Base-by-base conservation (phyloP, 2,329 filamentous ascomycete genomes). In the Beauveria caledonica region DNA sequence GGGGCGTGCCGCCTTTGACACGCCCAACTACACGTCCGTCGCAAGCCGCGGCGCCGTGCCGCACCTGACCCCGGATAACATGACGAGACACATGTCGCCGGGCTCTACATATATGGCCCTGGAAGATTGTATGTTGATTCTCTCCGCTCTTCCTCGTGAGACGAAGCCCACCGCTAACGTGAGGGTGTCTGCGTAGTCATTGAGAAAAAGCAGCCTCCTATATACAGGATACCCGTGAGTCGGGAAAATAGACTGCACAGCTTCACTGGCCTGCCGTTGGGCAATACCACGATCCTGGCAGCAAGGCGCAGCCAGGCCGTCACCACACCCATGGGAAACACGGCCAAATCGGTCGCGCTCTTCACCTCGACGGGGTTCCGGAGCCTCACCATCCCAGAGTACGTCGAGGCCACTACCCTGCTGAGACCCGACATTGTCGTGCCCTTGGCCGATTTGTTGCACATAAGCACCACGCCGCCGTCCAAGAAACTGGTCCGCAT, bases 361-460 rank as follows among this genome's bases (percentile, higher is more conserved):
- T 86, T 89, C 70, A 96, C 94, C 2, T 93, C 92, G 0, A 90
- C 91, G 1, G 94, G 94, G 33, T 96, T 95, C 74, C 83, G 85
- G 63, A 80, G 83, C 60, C 77, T 97, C 39, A 81, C 83, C 36
- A 83, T 85, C 0, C 78, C 83, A 7, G 84, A 89, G 58, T 97
- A 94, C 74, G 77, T 81, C 39, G 76, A 83, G 6, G 85, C 86
- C 19, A 78, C 88, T 36, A 74, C 81, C 62, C 79, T 76, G n/a
- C 74, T 96, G 40, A 79, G 80, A 56, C 90, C 93, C 1, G 93
- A 99, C 69, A 87, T 97, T 58, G 84, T 87, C 40, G 80, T 97
- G 25, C 86, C 86, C 0, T 74, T 95, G 56, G 89, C 88, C 5
- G 94, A 99, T 72, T 81, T 92, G 10, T 66, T 75, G 66, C 66